Evolutionary conservation across 495 filamentous ascomycete genomes (phyloP).

Genomic region (Penicilliopsis zonata): DNA sequence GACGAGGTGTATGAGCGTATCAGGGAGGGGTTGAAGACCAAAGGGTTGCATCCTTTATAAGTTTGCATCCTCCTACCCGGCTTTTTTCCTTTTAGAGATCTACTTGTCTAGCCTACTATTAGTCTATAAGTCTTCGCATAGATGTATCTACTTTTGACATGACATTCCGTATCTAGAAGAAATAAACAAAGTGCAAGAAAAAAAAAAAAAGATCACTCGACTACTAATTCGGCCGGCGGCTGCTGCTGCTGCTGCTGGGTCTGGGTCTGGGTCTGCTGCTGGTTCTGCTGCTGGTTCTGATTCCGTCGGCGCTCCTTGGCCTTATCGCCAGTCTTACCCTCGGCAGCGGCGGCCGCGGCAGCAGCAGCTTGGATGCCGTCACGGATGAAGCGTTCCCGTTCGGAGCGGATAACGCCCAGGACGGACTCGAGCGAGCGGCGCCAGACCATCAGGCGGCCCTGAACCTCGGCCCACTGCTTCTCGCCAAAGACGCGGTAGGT

Average conservation of each 20-base stretch:
- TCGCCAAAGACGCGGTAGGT: conserved; percentile 94
- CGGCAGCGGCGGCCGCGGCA: conserved; percentile 7
- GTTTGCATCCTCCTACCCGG: no score
- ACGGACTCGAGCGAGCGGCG: conserved; percentile 65
- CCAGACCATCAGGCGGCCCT: conserved; percentile 81
- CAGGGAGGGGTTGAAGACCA: conserved; percentile 36
- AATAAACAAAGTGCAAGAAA: no score
- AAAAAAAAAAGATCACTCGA: no score
- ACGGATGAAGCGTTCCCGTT: conserved; percentile 53
- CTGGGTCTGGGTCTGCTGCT: no score
- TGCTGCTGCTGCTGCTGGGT: conserved; percentile 10
- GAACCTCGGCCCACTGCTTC: conserved; percentile 96
- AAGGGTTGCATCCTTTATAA: conserved; percentile 26
- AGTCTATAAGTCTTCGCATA: conserved; percentile 1
- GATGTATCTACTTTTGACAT: no score
- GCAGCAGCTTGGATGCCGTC: conserved; percentile 29
- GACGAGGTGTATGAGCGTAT: conserved; percentile 69
- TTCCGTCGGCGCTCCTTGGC: conserved; percentile 24
- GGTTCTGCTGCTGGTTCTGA: conserved; percentile 10
- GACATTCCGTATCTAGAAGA: no score
- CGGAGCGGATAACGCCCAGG: conserved; percentile 57
- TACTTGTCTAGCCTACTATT: no score
- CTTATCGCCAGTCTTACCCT: conserved; percentile 16
- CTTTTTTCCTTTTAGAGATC: no score
- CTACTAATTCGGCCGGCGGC: conserved; percentile 22